Evolutionary conservation across 345 rosid genomes (phyloP).

Genomic region (Hypericum perforatum): DNA sequence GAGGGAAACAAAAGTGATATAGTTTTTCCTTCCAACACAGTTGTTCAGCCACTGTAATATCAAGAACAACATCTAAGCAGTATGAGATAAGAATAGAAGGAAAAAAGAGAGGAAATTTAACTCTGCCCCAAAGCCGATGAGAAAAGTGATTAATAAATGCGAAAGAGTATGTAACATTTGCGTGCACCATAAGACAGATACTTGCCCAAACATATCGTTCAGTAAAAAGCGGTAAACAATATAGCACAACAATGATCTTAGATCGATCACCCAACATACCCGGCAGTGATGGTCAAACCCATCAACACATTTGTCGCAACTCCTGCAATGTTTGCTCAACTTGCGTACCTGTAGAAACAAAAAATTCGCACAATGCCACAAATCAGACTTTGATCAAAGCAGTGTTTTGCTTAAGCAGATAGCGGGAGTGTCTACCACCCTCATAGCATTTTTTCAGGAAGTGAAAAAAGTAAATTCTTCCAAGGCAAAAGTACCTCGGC

Average conservation of each 20-base stretch:
- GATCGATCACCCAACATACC: conserved; percentile 30
- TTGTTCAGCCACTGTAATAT: conserved; percentile 85
- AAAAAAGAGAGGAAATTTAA: neutral
- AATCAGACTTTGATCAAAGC: neutral
- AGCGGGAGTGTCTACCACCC: neutral
- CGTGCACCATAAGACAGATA: neutral
- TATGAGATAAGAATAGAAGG: neutral
- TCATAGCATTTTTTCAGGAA: neutral
- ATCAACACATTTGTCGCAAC: conserved; percentile 90
- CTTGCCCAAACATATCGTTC: too few relatives aligned
- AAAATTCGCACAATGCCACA: neutral
- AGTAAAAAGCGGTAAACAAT: too few relatives aligned
- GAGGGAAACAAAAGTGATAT: conserved; percentile 74
- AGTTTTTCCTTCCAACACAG: conserved; percentile 87
- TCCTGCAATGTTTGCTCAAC: conserved; percentile 95
- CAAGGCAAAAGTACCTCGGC: conserved; percentile 44
- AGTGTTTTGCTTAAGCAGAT: neutral
- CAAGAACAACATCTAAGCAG: conserved; percentile 8
- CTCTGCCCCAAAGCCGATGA: too few relatives aligned
- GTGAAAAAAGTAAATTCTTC: neutral
- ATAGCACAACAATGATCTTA: neutral
- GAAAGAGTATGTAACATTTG: too few relatives aligned
- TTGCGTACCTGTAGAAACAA: conserved; percentile 49
- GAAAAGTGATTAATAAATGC: too few relatives aligned
- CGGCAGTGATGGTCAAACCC: conserved; percentile 98